Base-by-base conservation (phyloP, 495 filamentous ascomycete genomes). In the Penicillium mononematosum region DNA sequence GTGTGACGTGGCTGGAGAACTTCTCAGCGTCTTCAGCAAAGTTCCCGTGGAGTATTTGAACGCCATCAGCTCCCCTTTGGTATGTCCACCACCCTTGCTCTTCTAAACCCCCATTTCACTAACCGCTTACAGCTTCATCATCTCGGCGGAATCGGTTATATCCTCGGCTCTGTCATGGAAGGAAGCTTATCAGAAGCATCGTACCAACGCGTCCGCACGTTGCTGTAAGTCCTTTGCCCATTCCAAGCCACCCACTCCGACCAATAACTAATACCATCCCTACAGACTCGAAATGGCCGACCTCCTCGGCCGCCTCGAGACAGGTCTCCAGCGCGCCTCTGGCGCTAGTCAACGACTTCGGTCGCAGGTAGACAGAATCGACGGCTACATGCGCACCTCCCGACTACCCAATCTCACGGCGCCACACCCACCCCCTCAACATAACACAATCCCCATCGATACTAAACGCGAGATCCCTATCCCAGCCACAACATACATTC, bases 81-180 rank as follows among this genome's bases (percentile, higher is more conserved):
- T 71, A 69, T 45, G 62, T 43, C 16, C 16, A 4, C 27, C 7
- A 20, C 29, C 34, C 36, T n/a, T 34, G 17, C 19, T 17, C 11
- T n/a, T 25, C 4, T 14, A 4, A 2, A 3, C 1, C 14, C 14
- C 19, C 16, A 29, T n/a, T n/a, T 38, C 0, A 22, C 36, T 52
- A 24, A 50, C 42, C 12, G 2, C n/a, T 22, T 3, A 1, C 22
- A 71, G 67, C 65, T 81, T 11, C 72, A 81, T 54, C 79, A 81
- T 58, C 70, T 82, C 8, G 77, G 70, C 12, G 76, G 77, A 22
- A 78, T 82, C 36, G 80, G 78, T 19, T 71, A 69, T 16, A 80
- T 83, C 53, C 69, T 83, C 17, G 72, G 71, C 11, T 79, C 76
- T 7, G 74, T 77, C 45, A 75, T 81, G 63, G 75, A 81, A 59